Percentiles rank a stretch among this genome's conserved stretches.
These are phyloP conservation scores for Pelargonium nanum DNA, from an alignment of 345 rosid species.

Conservation along the genomic window DNA sequence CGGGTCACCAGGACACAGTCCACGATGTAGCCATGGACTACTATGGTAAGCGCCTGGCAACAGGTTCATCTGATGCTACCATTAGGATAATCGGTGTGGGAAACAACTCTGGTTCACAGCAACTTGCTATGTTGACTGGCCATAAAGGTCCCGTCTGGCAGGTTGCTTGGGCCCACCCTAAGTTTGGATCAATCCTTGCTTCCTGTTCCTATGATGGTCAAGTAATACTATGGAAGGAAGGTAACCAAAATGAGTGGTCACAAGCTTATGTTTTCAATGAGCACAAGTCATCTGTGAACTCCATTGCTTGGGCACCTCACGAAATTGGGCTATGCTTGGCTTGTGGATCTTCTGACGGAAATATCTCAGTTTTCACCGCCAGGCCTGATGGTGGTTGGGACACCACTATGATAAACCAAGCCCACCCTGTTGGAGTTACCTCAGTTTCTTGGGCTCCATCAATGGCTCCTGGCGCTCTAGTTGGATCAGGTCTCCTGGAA, in stretches of 20 bases:
- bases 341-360: conserved; percentile 61
- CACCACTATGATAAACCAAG: conserved; percentile 44
- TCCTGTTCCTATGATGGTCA: conserved; percentile 66
- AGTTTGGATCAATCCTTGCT: conserved; percentile 47
- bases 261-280: conserved; percentile 49
- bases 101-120: conserved; percentile 36
- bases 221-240: conserved; percentile 57
- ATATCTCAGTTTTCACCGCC: conserved; percentile 44
- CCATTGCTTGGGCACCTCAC: conserved; percentile 61
- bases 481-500: conserved; percentile 36
- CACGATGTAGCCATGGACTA: conserved; percentile 61
- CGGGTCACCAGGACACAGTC: conserved; percentile 43
- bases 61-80: conserved; percentile 49
- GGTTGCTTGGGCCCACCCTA: conserved; percentile 63
- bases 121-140: conserved; percentile 42
- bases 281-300: conserved; percentile 53
- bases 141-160: conserved; percentile 61
- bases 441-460: conserved; percentile 64
- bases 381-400: conserved; percentile 58
- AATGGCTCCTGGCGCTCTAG: conserved; percentile 44
- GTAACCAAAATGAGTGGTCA: conserved; percentile 46
- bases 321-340: conserved; percentile 62
- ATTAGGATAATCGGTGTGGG: conserved; percentile 42
- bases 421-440: conserved; percentile 61
- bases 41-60: conserved; percentile 54